Percentiles rank a stretch among this genome's conserved stretches.
phyloP scores from a whole-genome alignment of 2,329 filamentous ascomycete genomes.

The Fusarium aywerte region DNA sequence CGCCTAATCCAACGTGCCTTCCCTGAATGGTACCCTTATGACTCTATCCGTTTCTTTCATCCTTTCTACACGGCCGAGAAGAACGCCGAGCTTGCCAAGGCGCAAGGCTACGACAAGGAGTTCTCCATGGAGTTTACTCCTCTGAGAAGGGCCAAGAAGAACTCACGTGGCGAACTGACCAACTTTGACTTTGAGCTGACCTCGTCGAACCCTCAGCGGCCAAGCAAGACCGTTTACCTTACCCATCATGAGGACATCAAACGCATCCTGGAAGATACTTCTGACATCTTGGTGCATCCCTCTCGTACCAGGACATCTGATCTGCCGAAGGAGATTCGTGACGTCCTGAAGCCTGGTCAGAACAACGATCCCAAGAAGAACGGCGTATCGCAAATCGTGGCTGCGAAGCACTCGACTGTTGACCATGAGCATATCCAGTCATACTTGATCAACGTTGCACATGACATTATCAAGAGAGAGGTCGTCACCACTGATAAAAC shows the following conservation, averaged over 20 bases:
- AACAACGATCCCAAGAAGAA: background rate
- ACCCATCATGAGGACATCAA: background rate
- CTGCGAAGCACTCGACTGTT: background rate
- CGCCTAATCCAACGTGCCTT: slow-evolving; percentile 39
- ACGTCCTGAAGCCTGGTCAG: background rate
- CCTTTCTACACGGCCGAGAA: slow-evolving; percentile 38
- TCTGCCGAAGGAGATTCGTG: background rate
- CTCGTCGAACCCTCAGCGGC: background rate
- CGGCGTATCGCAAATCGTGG: background rate
- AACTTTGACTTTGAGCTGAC: background rate
- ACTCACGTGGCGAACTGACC: background rate
- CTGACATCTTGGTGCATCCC: slow-evolving; percentile 2
- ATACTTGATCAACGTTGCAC: background rate
- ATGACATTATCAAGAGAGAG: background rate
- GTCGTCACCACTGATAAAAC: background rate
- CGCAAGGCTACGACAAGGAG: slow-evolving; percentile 22
- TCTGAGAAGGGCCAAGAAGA: background rate
- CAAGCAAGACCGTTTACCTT: background rate
- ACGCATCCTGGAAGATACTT: background rate
- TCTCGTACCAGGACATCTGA: slow-evolving; percentile 2
- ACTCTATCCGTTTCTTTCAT: slow-evolving; percentile 40
- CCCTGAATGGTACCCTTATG: slow-evolving; percentile 36
- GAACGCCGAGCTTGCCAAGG: slow-evolving; percentile 25
- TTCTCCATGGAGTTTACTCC: background rate
- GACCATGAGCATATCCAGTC: background rate